Base-by-base conservation (phyloP, 768 basidiomycete genomes). In the Mycena indigotica region DNA sequence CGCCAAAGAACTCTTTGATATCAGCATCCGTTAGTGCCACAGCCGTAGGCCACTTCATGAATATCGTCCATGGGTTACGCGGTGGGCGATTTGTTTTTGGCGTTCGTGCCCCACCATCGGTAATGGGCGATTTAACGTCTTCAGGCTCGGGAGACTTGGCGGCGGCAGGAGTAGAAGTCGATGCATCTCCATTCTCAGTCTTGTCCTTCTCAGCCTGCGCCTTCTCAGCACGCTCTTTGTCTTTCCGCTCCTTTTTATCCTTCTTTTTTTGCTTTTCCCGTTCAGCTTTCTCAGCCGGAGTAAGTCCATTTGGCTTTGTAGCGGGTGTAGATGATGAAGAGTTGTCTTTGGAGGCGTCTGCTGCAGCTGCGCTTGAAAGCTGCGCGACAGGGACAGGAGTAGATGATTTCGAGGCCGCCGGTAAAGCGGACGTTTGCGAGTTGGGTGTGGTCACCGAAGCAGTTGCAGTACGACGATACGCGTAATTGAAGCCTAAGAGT, bases 401-500 rank as follows among this genome's bases (percentile, higher is more conserved):
- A 70, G 70, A 16, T 66, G 77, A 53, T 60, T 78, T 71, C 67
- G 67, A 59, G 64, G 72, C 65, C 60, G 67, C 56, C 58, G 61
- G 58, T 19, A 87, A 75, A 4, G 81, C 72, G 15, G 84, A 80
- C 1, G 79, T 77, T 5, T 79, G 71, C 5, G 87, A 82, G 65
- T 76, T 83, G 3, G 88, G 86, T 0, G 87, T 89, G 19, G 82
- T 79, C 2, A 75, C 75, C 10, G 78, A 73, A 8, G 8, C 28
- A 21, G 85, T 83, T 28, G 87, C 83, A 4, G 85, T 85, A 54
- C 89, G 87, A 57, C 95, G 87, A 72, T 96, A 96, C 2, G 92
- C 92, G 64, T 94, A 99, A 75, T 98, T 97, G 80, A 98, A 95
- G 29, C 95, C 94, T 95, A 21, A 19, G 41, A 8, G 50, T 30